Evolutionary conservation across 345 rosid species (phyloP).

Genomic region (Draba incana): DNA sequence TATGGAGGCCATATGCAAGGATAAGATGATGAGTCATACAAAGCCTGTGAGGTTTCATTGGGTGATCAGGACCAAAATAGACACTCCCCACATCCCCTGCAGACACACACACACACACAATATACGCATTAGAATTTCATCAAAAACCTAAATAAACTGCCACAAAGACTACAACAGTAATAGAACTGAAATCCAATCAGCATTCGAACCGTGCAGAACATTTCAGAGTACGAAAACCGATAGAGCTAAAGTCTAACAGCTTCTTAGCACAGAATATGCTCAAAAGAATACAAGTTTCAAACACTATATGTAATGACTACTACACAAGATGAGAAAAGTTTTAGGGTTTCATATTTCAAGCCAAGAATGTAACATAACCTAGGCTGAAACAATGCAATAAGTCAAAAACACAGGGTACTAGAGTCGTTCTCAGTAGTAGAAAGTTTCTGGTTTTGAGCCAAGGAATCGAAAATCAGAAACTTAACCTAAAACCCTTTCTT

Average conservation of each 20-base stretch:
- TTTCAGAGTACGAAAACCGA: not conserved
- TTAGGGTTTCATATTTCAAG: constrained; percentile 7
- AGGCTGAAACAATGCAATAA: not conserved
- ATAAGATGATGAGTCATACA: constrained; percentile 99
- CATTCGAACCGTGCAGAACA: not conserved
- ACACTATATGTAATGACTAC: not conserved
- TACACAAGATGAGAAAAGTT: not conserved
- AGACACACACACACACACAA: constrained; percentile 10
- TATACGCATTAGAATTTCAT: constrained; percentile 3
- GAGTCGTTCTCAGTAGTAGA: not conserved
- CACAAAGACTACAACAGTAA: constrained; percentile 7
- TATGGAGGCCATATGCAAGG: constrained; percentile 89
- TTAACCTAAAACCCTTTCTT: constrained; percentile 24
- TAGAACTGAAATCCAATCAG: not conserved
- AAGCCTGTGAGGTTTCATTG: constrained; percentile 96
- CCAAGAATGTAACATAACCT: not conserved
- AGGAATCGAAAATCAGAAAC: constrained; percentile 2
- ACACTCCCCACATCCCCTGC: constrained; percentile 96
- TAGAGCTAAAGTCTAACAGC: not conserved
- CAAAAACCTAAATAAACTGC: not conserved
- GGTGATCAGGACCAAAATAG: constrained; percentile 96
- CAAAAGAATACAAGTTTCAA: not conserved
- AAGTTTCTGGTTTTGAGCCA: not conserved
- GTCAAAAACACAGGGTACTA: not conserved
- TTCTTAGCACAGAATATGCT: not conserved